phyloP scores from a whole-genome alignment of 805 yeast genomes.

The Teunomyces tritomae region DNA sequence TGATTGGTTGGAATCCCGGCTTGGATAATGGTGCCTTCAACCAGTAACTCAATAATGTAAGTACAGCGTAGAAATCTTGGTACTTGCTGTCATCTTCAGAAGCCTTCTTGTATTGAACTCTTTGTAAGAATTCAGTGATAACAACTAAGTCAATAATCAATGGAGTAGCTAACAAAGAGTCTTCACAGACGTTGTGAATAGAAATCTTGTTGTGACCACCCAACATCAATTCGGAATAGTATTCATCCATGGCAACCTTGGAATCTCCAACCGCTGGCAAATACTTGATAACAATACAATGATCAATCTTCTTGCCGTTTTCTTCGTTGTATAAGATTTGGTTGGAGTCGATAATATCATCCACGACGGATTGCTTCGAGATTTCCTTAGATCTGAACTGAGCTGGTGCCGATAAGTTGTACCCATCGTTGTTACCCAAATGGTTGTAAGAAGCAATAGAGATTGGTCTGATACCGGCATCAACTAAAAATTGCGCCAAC shows the following conservation, averaged over 20 bases:
- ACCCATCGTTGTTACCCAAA: slow-evolving; percentile 95
- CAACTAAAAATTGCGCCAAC: slow-evolving; percentile 91
- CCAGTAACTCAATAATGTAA: slow-evolving; percentile 90
- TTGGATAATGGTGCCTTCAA: slow-evolving; percentile 93
- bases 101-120: slow-evolving; percentile 73
- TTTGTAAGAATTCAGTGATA: slow-evolving; percentile 84
- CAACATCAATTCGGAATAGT: slow-evolving; percentile 92
- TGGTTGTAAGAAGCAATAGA: slow-evolving; percentile 96
- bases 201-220: slow-evolving; percentile 96
- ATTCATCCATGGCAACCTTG: slow-evolving; percentile 98
- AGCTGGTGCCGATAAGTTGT: slow-evolving; percentile 83
- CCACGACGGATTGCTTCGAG: slow-evolving; percentile 88
- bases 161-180: slow-evolving; percentile 91
- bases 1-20: slow-evolving; percentile 85
- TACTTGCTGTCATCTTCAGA: slow-evolving; percentile 43
- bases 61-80: slow-evolving; percentile 75
- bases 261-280: slow-evolving; percentile 93
- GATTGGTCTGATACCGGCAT: slow-evolving; percentile 93
- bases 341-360: slow-evolving; percentile 89
- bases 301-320: slow-evolving; percentile 77
- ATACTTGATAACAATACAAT: slow-evolving; percentile 92
- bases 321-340: slow-evolving; percentile 79
- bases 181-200: slow-evolving; percentile 95
- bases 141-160: slow-evolving; percentile 87
- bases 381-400: slow-evolving; percentile 96